These are phyloP conservation scores for Marasmius sp. DNA, from an alignment of 1,284 basidiomycete genomes.

Conservation along the genomic window DNA sequence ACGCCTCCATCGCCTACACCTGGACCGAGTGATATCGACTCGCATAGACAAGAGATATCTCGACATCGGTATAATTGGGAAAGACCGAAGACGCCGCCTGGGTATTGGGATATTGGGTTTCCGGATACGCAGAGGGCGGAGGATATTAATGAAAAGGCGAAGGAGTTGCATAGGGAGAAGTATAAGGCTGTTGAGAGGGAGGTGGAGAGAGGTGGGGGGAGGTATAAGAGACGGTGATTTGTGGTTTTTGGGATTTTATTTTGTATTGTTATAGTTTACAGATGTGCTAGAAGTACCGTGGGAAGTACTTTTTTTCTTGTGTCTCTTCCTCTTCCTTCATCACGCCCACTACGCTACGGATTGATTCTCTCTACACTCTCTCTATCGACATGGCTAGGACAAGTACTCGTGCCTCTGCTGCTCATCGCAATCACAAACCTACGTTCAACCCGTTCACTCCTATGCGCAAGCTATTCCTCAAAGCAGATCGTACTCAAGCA, in stretches of 20 bases:
- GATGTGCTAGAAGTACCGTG: too few relatives aligned
- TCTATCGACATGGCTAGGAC: background rate
- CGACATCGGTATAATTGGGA: constrained; percentile 77
- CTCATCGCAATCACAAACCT: background rate
- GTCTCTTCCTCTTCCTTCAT: background rate
- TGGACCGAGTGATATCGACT: constrained; percentile 36
- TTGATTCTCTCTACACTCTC: too few relatives aligned
- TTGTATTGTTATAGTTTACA: too few relatives aligned
- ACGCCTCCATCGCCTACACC: background rate
- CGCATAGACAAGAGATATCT: constrained; percentile 76
- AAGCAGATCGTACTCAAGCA: constrained; percentile 18
- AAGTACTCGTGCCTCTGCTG: background rate
- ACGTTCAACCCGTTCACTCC: constrained; percentile 22
- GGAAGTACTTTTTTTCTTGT: too few relatives aligned
- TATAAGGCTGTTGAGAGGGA: constrained; percentile 54
- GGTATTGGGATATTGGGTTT: constrained; percentile 88
- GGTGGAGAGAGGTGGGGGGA: constrained; percentile 46
- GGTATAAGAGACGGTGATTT: constrained; percentile 27
- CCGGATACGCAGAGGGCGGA: constrained; percentile 66
- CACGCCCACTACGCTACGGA: too few relatives aligned
- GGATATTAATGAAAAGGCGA: constrained; percentile 4
- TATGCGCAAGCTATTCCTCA: constrained; percentile 28
- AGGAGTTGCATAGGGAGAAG: constrained; percentile 53
- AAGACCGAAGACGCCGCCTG: constrained; percentile 75
- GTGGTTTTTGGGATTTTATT: background rate